Evolutionary conservation across 805 yeast species (phyloP), one percentile per base, ranked within the genome.

Genomic region (Kodamaea jinghongensis): DNA sequence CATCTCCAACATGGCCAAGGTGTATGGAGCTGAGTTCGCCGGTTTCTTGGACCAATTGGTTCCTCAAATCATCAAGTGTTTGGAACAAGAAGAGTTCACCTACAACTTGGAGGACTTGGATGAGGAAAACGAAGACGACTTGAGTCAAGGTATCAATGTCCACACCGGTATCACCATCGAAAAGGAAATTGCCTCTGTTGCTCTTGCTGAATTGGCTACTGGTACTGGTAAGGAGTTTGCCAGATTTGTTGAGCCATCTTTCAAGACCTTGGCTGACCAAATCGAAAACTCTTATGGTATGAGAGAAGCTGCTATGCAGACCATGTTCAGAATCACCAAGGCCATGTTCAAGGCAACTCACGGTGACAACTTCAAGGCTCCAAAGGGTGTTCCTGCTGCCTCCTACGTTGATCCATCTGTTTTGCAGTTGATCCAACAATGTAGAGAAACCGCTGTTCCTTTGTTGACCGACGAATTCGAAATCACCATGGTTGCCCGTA

Each of bases 141-240:
- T 79, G 42, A 81, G 76, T 45, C 83, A 83, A 54, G 83, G 84
- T 46, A 71, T 87, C 64, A 83, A 86, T 52, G 89, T 93, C 48
- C 90, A 89, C 75, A 85, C 96, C 37, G 97, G 96, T 71, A 79
- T 93, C 54, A 87, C 97, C 49, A 83, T 86, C 53, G 99, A 91
- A 69, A 91, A 91, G 67, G 96, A 90, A 68, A 86, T 88, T 50
- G 96, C 96, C n/a, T 76, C 90, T 33, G 87, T 88, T 55, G 93
- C 96, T 6, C 67, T 89, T 50, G 79, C 86, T 36, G 98, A 93
- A 60, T 77, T 90, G 59, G 96, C 96, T 38, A 64, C 76, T 39
- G 96, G 95, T 52, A 86, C 96, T 35, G 85, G 89, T 56, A 81
- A 78, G 43, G 80, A 80, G 39, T 89, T 91, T 66, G 76, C 81